Conservation (phyloP, 2,329 filamentous ascomycete genomes). For the Fusarium duplospermum region DNA sequence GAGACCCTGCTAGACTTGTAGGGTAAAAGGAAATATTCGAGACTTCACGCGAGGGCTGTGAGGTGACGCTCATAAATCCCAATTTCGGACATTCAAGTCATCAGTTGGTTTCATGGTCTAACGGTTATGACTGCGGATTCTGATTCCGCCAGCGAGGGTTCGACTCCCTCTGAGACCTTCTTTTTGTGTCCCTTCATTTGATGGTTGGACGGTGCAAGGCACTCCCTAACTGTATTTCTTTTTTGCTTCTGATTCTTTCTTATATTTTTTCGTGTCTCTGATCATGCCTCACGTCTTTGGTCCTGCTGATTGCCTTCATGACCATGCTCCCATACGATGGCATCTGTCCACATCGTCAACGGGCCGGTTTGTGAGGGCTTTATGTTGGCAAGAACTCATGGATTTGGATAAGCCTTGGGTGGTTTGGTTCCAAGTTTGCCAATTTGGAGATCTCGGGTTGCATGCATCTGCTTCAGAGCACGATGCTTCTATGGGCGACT, state of each 20-base stretch:
- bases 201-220: not conserved
- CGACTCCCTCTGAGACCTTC: conserved; percentile 12
- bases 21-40: no score
- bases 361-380: not conserved
- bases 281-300: not conserved
- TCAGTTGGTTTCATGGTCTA: conserved; percentile 12
- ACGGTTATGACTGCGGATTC: conserved; percentile 22
- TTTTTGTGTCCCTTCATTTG: not conserved
- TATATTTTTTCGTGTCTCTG: not conserved
- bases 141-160: conserved; percentile 23
- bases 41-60: not conserved
- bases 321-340: not conserved
- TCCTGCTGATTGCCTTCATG: not conserved
- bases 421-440: no score
- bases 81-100: not conserved
- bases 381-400: not conserved
- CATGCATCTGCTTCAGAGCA: not conserved
- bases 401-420: not conserved
- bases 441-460: not conserved
- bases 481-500: not conserved
- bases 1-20: no score
- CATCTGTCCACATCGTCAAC: not conserved
- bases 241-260: not conserved
- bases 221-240: not conserved
- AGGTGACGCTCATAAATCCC: not conserved